Base-by-base conservation (phyloP, 1,284 basidiomycete genomes). In the Ganoderma multipileum region DNA sequence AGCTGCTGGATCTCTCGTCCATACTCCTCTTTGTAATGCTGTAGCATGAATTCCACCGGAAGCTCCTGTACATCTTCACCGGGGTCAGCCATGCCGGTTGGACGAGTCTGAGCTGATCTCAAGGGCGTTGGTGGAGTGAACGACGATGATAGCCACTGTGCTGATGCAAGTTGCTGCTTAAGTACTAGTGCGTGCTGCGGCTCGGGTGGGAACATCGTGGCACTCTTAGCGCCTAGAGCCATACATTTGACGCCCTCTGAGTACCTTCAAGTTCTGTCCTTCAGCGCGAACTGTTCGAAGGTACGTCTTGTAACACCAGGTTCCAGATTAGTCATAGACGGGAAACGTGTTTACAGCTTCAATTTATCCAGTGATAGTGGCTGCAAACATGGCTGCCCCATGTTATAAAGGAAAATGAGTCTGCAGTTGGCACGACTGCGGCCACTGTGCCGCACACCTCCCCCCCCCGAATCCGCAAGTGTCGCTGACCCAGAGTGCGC, bases 1-100 rank as follows among this genome's bases (percentile, higher is more conserved):
- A 58, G 55, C 30, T 38, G 14, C n/a, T 58, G 55, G 12, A 38
- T 33, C 55, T 58, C 55, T n/a, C 16, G 28, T 5, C 33, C 33
- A 33, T 38, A 58, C 33, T 58, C 55, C 28, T 33, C 55, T 20
- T 58, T 38, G n/a, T 58, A 58, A 33, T 36, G 55, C n/a, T 38
- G 55, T 11, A 58, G 36, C 20, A 36, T 23, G 8, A 58, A n/a
- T 20, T 5, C 38, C 16, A 58, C n/a, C n/a, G n/a, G n/a, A n/a
- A n/a, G 33, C 20, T 58, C 33, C 20, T 38, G 30, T 8, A 58
- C 7, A 12, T 58, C 55, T 20, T 58, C 55, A 36, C 30, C 33
- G 8, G 30, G 55, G 4, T 58, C 55, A 28, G 55, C 33, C 55
- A 58, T 58, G 18, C 20, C 28, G 52, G 8, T 33, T 55, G 11